phyloP scores from a whole-genome alignment of 2,329 filamentous ascomycete species.

The Tolypocladium tundrense region DNA sequence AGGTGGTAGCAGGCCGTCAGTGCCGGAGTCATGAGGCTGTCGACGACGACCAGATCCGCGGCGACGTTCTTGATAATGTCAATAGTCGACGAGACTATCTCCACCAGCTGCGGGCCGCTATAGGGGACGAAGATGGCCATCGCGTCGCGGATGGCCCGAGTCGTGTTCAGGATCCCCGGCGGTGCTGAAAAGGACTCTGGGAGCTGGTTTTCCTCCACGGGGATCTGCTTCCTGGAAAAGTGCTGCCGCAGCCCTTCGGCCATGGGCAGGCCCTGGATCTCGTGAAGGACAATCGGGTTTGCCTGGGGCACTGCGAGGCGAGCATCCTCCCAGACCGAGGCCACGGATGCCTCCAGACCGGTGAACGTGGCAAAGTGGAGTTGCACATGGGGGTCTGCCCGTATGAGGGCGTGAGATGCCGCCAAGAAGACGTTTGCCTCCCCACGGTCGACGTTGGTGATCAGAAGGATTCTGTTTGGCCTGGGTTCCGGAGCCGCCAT shows the following conservation, averaged over 20 bases:
- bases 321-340: constrained; percentile 5
- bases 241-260: constrained; percentile 4
- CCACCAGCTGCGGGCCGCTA: constrained; percentile 24
- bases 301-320: background rate
- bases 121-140: constrained; percentile 11
- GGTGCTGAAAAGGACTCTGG: constrained; percentile 4
- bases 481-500: background rate
- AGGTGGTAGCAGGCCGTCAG: constrained; percentile 29
- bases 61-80: constrained; percentile 25
- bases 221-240: background rate
- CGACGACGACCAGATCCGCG: constrained; percentile 30
- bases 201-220: background rate
- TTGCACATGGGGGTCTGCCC: constrained; percentile 20
- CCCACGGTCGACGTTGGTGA: constrained; percentile 35
- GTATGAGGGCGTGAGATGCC: constrained; percentile 26
- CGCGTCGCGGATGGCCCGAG: constrained; percentile 23
- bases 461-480: constrained; percentile 22
- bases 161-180: constrained; percentile 9
- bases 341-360: constrained; percentile 15
- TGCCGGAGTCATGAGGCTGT: constrained; percentile 32
- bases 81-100: constrained; percentile 25
- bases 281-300: constrained; percentile 17
- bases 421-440: constrained; percentile 36
- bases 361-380: constrained; percentile 34
- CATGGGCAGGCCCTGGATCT: constrained; percentile 11